phyloP scores from a whole-genome alignment of 1,139 yeast genomes.

The Eremothecium gossypii region DNA sequence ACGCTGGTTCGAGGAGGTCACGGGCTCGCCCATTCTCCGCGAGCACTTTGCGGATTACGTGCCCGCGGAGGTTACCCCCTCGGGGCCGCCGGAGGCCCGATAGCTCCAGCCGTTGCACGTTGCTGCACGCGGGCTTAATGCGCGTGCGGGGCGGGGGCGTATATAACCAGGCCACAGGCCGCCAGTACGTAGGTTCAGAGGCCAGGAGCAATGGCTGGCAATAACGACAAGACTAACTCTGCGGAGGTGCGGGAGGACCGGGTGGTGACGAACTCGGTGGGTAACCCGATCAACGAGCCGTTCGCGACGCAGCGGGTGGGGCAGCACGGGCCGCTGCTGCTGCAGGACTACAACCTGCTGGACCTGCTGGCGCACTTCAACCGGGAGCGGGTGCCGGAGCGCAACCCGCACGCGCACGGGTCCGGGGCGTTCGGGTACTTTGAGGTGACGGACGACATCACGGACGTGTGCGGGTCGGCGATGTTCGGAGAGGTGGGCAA shows the following conservation, averaged over 20 bases:
- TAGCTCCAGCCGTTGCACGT: no score
- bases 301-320: constrained; percentile 66
- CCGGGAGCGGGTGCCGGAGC: constrained; percentile 52
- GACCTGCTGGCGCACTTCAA: constrained; percentile 54
- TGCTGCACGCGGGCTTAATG: no score
- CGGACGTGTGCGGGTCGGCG: constrained; percentile 43
- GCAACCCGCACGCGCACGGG: constrained; percentile 60
- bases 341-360: constrained; percentile 48
- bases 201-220: neutral
- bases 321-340: constrained; percentile 44
- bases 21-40: constrained; percentile 46
- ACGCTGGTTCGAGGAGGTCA: constrained; percentile 82
- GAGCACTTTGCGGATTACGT: constrained; percentile 40
- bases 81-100: neutral
- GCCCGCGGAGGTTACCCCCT: constrained; percentile 28
- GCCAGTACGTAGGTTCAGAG: neutral
- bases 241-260: constrained; percentile 25
- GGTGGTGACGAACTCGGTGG: constrained; percentile 53
- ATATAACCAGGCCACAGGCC: no score
- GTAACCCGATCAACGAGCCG: constrained; percentile 48
- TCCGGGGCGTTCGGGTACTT: constrained; percentile 55
- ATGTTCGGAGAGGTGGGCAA: constrained; percentile 42
- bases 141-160: no score
- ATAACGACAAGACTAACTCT: constrained; percentile 14
- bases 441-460: constrained; percentile 49